These are phyloP conservation scores for Coemansia sp. DNA, from an alignment of 192 early-diverging fungal genomes.

Conservation along the genomic window DNA sequence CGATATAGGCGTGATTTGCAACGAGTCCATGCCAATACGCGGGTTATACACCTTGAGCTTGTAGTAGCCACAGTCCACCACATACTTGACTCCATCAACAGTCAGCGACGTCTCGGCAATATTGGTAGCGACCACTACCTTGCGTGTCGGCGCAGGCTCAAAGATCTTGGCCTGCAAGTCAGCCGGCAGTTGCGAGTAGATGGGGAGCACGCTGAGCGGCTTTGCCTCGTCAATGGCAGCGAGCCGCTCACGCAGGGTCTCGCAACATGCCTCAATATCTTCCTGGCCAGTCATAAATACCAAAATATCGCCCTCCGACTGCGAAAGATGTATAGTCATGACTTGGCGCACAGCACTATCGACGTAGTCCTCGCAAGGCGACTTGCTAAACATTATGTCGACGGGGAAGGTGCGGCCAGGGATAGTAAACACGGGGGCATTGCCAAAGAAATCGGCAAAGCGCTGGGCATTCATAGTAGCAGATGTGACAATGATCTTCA, in stretches of 20 bases:
- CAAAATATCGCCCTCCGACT: conserved; percentile 91
- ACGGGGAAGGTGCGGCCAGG: conserved; percentile 96
- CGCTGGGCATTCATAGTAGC: conserved; percentile 96
- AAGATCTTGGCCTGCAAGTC: conserved; percentile 97
- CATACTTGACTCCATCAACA: conserved; percentile 96
- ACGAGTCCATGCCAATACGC: conserved; percentile 95
- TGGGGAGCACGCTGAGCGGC: conserved; percentile 85
- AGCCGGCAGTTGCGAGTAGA: conserved; percentile 91
- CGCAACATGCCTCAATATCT: conserved; percentile 89
- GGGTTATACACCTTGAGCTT: conserved; percentile 98
- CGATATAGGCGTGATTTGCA: conserved; percentile 91
- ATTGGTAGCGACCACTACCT: conserved; percentile 97
- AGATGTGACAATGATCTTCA: conserved; percentile 95
- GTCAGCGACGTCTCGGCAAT: conserved; percentile 99
- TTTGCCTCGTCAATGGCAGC: conserved; percentile 63
- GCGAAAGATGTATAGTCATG: conserved; percentile 94
- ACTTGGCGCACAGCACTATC: conserved; percentile 92
- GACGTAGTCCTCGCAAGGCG: conserved; percentile 94
- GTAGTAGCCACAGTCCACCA: conserved; percentile 93
- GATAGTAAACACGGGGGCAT: conserved; percentile 94
- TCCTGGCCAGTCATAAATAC: conserved; percentile 98
- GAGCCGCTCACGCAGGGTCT: conserved; percentile 72
- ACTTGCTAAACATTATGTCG: conserved; percentile 91
- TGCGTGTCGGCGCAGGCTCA: conserved; percentile 84
- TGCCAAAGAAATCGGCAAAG: conserved; percentile 87